Conservation (phyloP, 331 rosid species). For the Cydonia oblonga region DNA sequence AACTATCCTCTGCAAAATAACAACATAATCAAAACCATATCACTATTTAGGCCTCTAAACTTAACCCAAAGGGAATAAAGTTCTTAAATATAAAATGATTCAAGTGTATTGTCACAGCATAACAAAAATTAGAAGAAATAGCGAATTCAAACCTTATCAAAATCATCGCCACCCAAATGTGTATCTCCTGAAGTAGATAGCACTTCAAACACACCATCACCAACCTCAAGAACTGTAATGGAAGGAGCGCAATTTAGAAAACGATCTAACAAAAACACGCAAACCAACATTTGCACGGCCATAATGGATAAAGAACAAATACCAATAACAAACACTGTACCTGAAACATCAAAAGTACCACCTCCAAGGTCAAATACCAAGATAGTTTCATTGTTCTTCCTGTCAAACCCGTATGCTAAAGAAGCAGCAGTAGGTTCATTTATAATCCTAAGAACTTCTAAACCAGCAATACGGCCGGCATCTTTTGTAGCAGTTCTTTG, state of each 20-base stretch:
- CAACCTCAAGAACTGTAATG: slow-evolving; percentile 23
- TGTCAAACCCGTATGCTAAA: slow-evolving; percentile 28
- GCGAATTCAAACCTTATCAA: slow-evolving; percentile 12
- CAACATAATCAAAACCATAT: background rate
- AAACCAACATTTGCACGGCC: background rate
- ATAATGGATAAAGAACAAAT: background rate
- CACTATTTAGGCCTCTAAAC: background rate
- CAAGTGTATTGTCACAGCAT: background rate
- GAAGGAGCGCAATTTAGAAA: background rate
- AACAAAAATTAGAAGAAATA: background rate
- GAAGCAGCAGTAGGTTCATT: slow-evolving; percentile 34
- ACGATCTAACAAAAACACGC: too few relatives aligned
- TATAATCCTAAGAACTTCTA: slow-evolving; percentile 29
- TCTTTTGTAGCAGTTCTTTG: slow-evolving; percentile 34
- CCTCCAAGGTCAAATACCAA: slow-evolving; percentile 10
- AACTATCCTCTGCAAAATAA: slow-evolving; percentile 21
- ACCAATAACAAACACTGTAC: background rate
- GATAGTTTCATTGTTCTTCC: slow-evolving; percentile 27
- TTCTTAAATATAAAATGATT: background rate
- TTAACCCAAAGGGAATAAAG: too few relatives aligned
- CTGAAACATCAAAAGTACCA: slow-evolving; percentile 25
- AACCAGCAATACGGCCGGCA: slow-evolving; percentile 33
- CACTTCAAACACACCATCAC: slow-evolving; percentile 36
- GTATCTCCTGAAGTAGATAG: slow-evolving; percentile 27
- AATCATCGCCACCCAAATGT: slow-evolving; percentile 26